phyloP scores from a whole-genome alignment of 2,329 filamentous ascomycete genomes.

The Fusarium ambrosium region DNA sequence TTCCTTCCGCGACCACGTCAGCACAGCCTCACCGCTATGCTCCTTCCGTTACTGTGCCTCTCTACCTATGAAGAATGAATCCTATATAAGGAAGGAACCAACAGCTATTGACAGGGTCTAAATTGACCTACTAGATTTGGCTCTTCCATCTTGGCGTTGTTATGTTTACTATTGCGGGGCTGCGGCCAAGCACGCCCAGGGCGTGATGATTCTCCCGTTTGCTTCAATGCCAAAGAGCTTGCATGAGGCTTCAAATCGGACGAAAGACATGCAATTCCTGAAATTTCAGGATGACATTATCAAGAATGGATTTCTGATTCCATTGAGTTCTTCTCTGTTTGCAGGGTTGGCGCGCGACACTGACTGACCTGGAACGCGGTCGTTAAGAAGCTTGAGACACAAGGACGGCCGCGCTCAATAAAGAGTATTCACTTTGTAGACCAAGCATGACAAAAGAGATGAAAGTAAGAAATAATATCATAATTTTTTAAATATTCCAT shows the following conservation, averaged over 20 bases:
- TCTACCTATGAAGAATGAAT: neutral
- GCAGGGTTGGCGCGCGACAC: neutral
- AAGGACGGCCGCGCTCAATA: too few relatives aligned
- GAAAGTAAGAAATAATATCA: too few relatives aligned
- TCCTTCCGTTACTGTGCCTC: neutral
- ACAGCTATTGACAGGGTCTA: neutral
- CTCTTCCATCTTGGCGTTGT: neutral
- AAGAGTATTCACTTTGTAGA: too few relatives aligned
- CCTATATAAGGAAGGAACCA: neutral
- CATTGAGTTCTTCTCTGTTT: neutral
- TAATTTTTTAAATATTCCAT: too few relatives aligned
- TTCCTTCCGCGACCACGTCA: neutral
- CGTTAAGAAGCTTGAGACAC: too few relatives aligned
- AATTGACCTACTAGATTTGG: neutral
- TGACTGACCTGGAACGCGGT: neutral
- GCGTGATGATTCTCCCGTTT: neutral
- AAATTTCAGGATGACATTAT: neutral
- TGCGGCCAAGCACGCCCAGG: neutral
- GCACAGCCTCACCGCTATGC: conserved; percentile 10
- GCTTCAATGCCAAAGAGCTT: neutral
- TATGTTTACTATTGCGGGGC: neutral
- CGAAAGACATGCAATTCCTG: neutral
- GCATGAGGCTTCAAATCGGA: neutral
- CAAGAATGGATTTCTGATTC: neutral
- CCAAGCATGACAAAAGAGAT: too few relatives aligned